Percentiles rank a stretch among this genome's conserved stretches.
These are phyloP conservation scores for Coccomyxa sp. DNA, from an alignment of 139 green algal genomes.

Conservation along the genomic window DNA sequence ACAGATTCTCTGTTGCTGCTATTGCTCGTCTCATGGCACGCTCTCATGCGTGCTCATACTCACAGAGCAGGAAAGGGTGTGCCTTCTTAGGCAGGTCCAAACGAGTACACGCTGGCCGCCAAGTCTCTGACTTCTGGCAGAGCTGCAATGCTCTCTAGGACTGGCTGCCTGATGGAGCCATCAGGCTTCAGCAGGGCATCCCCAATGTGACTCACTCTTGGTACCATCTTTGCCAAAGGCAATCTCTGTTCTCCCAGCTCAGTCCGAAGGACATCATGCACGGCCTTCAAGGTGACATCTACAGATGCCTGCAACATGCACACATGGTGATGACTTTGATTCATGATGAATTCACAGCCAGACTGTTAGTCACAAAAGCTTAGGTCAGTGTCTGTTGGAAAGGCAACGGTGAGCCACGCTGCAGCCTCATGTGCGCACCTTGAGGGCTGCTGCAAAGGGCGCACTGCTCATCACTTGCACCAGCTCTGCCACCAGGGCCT, in stretches of 20 bases:
- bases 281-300: neutral
- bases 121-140: conserved; percentile 27
- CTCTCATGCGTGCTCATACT: too few relatives aligned
- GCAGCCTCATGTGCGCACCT: too few relatives aligned
- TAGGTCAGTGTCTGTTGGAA: too few relatives aligned
- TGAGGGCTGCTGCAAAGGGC: conserved; percentile 21
- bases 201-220: conserved; percentile 13
- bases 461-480: conserved; percentile 15
- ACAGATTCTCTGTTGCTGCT: too few relatives aligned
- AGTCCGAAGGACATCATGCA: neutral
- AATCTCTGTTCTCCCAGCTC: neutral
- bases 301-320: neutral
- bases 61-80: too few relatives aligned
- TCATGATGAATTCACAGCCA: neutral
- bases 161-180: neutral
- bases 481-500: conserved; percentile 33
- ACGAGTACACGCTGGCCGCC: conserved; percentile 35
- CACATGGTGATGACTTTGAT: neutral
- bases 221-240: conserved; percentile 37
- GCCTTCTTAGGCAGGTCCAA: too few relatives aligned
- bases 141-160: conserved; percentile 8
- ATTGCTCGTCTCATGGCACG: too few relatives aligned
- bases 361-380: too few relatives aligned
- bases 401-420: too few relatives aligned
- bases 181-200: conserved; percentile 1